Evolutionary conservation across 495 filamentous ascomycete genomes (phyloP).

Genomic region (Echria macrotheca): DNA sequence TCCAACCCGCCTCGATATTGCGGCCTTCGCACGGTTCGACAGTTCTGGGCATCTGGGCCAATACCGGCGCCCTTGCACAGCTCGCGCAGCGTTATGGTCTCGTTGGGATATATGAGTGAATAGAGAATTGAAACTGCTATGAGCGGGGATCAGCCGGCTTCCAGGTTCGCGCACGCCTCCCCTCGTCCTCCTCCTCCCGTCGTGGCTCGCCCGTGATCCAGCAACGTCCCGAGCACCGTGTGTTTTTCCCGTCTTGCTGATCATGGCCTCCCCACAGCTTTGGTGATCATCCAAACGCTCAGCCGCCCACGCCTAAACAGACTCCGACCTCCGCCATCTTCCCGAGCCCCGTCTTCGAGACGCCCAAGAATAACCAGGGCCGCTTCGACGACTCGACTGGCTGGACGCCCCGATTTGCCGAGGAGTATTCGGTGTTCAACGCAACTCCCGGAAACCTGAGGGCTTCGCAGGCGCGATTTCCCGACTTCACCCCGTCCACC

Average conservation of each 20-base stretch:
- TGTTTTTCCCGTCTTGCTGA: conserved; percentile 20
- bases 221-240: no score
- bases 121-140: conserved; percentile 48
- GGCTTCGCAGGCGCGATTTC: conserved; percentile 35
- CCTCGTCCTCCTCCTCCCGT: conserved; percentile 2
- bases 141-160: conserved; percentile 69
- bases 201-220: no score
- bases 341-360: conserved; percentile 59
- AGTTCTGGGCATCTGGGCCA: conserved; percentile 10
- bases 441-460: conserved; percentile 48
- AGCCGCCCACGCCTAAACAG: conserved; percentile 71
- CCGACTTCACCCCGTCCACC: conserved; percentile 32
- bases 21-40: conserved; percentile 9
- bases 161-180: conserved; percentile 54
- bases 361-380: conserved; percentile 50
- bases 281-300: conserved; percentile 70
- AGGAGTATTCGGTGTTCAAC: conserved; percentile 55
- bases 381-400: conserved; percentile 44
- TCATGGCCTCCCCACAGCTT: conserved; percentile 48
- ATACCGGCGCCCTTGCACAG: conserved; percentile 4
- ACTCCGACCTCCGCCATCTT: conserved; percentile 63
- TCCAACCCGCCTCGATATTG: conserved; percentile 10
- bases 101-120: conserved; percentile 17
- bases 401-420: conserved; percentile 52
- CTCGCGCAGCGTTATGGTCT: conserved; percentile 17